Percentiles rank a stretch among this genome's conserved stretches.
Conservation (phyloP, 2,329 filamentous ascomycete species). For the Colletotrichum gigasporum region DNA sequence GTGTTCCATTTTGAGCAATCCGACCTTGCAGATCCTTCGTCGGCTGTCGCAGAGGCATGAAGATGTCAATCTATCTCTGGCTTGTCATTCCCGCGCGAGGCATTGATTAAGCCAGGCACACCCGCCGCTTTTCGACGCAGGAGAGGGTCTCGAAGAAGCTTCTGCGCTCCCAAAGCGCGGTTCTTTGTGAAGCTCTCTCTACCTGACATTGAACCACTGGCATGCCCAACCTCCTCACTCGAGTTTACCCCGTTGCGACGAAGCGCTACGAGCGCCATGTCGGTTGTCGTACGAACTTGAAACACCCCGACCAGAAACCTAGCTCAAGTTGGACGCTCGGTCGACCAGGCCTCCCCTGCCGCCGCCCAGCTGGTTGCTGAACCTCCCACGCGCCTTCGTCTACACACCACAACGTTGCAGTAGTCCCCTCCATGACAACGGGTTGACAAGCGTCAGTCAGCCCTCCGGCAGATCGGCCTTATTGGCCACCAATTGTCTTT, state of each 20-base stretch:
- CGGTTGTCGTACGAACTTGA: conserved; percentile 28
- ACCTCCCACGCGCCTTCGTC: background rate
- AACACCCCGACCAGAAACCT: conserved; percentile 20
- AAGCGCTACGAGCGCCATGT: conserved; percentile 19
- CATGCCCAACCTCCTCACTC: background rate
- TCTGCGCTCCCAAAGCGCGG: background rate
- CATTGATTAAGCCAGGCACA: background rate
- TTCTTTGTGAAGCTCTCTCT: background rate
- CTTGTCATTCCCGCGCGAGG: background rate
- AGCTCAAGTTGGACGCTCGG: conserved; percentile 20
- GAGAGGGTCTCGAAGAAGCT: background rate
- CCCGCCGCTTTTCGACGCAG: background rate
- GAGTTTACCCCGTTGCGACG: background rate
- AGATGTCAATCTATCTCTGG: conserved; percentile 2
- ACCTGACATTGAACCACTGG: background rate
- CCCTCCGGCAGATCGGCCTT: no score
- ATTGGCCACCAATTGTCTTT: conserved; percentile 7
- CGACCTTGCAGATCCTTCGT: background rate
- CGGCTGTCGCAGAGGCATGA: background rate
- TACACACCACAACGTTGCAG: background rate
- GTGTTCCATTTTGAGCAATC: background rate
- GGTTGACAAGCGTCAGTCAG: background rate
- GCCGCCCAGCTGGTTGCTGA: background rate
- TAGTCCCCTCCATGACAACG: background rate
- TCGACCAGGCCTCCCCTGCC: conserved; percentile 13